Evolutionary conservation across 768 basidiomycete species (phyloP).

Genomic region (Mycena filopes): DNA sequence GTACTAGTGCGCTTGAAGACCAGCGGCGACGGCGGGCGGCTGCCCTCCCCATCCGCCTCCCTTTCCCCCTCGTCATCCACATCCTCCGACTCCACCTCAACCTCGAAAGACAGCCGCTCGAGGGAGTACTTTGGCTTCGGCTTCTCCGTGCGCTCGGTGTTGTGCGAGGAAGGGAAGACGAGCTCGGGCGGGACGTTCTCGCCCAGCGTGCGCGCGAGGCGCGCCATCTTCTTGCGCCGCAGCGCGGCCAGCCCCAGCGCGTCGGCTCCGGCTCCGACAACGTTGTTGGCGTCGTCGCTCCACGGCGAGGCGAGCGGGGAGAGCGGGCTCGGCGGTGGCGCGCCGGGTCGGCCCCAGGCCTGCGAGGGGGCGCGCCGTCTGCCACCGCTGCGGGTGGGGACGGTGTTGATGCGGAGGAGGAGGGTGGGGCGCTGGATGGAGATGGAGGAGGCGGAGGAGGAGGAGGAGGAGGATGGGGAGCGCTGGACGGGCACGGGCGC

Average conservation of each 20-base stretch:
- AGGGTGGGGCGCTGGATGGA: slow-evolving; percentile 13
- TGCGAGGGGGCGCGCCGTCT: slow-evolving; percentile 18
- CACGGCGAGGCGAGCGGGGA: neutral
- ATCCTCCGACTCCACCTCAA: neutral
- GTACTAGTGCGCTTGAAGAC: too few species aligned
- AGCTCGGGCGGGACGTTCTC: slow-evolving; percentile 29
- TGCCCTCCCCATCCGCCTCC: too few species aligned
- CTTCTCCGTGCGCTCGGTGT: neutral
- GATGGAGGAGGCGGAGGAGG: neutral
- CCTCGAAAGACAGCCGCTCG: neutral
- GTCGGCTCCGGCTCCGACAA: neutral
- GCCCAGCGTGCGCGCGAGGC: slow-evolving; percentile 26
- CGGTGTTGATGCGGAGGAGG: slow-evolving; percentile 30
- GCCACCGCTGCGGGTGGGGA: neutral
- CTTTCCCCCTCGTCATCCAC: too few species aligned
- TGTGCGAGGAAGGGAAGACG: slow-evolving; percentile 20
- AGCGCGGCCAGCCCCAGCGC: neutral
- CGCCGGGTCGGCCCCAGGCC: slow-evolving; percentile 19
- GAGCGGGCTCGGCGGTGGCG: slow-evolving; percentile 1
- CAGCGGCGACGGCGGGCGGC: neutral
- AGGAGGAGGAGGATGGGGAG: too few species aligned
- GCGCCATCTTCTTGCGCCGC: slow-evolving; percentile 32
- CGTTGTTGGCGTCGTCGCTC: neutral
- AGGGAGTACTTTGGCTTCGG: neutral
- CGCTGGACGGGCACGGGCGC: neutral